Evolutionary conservation across 352 stramenopile genomes (phyloP).

Genomic region (Phytophthora nicotianae): DNA sequence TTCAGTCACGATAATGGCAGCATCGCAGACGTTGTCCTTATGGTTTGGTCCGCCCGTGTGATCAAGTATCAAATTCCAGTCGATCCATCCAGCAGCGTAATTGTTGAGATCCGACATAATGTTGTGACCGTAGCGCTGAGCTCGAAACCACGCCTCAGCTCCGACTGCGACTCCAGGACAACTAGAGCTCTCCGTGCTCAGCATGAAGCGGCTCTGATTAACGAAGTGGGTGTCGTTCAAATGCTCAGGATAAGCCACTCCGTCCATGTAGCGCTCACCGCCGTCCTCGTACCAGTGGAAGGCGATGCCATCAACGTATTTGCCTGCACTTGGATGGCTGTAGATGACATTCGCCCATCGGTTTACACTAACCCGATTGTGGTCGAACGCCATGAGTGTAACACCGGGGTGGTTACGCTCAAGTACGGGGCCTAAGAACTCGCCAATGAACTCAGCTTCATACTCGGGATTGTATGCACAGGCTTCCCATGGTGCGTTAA

Average conservation of each 20-base stretch:
- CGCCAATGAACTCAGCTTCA: conserved; percentile 74
- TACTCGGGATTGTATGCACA: conserved; percentile 55
- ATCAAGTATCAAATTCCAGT: conserved; percentile 93
- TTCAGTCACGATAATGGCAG: conserved; percentile 75
- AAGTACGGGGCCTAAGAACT: conserved; percentile 84
- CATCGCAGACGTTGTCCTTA: conserved; percentile 76
- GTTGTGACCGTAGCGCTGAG: conserved; percentile 87
- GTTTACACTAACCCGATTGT: conserved; percentile 82
- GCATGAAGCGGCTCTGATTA: conserved; percentile 60
- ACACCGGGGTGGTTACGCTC: conserved; percentile 68
- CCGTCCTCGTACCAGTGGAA: conserved; percentile 88
- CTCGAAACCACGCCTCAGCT: conserved; percentile 76
- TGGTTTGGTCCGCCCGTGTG: conserved; percentile 91
- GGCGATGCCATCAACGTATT: conserved; percentile 90
- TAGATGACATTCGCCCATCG: conserved; percentile 77
- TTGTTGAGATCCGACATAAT: conserved; percentile 93
- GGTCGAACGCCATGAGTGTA: conserved; percentile 93
- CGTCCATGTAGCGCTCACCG: conserved; percentile 62
- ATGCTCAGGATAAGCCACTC: conserved; percentile 69
- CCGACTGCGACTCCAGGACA: conserved; percentile 67
- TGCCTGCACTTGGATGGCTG: conserved; percentile 49
- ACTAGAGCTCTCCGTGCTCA: conserved; percentile 73
- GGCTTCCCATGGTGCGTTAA: conserved; percentile 69
- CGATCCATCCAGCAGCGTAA: conserved; percentile 84
- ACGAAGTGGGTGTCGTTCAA: conserved; percentile 82